Evolutionary conservation across 2,329 filamentous ascomycete species (phyloP).

Genomic region (Chaetomiaceae sp.): DNA sequence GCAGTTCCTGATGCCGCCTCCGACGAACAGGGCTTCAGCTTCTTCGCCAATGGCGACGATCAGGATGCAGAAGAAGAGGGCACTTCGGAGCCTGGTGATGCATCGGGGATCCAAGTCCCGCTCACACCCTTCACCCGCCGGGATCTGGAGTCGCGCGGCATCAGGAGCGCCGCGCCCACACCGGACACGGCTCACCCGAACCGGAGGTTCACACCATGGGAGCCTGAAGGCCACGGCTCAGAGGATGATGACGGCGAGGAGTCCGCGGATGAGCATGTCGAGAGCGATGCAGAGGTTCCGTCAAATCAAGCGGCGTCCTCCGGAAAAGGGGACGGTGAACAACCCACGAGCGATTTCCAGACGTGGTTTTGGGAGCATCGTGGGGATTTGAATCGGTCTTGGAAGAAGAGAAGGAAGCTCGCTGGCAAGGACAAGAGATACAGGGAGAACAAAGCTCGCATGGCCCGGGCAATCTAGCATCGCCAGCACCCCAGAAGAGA

Average conservation of each 20-base stretch:
- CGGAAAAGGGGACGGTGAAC: conserved; percentile 17
- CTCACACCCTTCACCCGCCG: conserved; percentile 78
- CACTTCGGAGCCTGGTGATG: conserved; percentile 40
- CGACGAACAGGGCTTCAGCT: conserved; percentile 62
- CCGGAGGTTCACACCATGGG: conserved; percentile 55
- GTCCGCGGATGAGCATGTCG: conserved; percentile 29
- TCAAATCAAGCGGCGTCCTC: conserved; percentile 16
- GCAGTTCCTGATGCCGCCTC: conserved; percentile 32
- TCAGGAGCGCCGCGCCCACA: conserved; percentile 88
- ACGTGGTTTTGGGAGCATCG: conserved; percentile 64
- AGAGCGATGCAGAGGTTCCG: conserved; percentile 25
- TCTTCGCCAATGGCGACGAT: conserved; percentile 58
- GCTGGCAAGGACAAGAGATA: conserved; percentile 62
- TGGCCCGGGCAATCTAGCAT: conserved; percentile 35
- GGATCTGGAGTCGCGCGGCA: conserved; percentile 66
- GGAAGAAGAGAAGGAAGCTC: conserved; percentile 58
- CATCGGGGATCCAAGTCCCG: conserved; percentile 42
- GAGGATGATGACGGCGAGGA: conserved; percentile 42
- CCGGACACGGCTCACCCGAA: conserved; percentile 82
- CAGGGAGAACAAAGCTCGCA: conserved; percentile 55
- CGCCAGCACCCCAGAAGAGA: too few relatives aligned
- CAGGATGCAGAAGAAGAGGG: conserved; percentile 29
- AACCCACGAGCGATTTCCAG: conserved; percentile 49
- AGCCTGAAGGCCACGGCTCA: conserved; percentile 39
- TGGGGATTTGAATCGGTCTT: conserved; percentile 57